These are phyloP conservation scores for Pythium brassicae DNA, from an alignment of 352 stramenopile species.

Conservation along the genomic window DNA sequence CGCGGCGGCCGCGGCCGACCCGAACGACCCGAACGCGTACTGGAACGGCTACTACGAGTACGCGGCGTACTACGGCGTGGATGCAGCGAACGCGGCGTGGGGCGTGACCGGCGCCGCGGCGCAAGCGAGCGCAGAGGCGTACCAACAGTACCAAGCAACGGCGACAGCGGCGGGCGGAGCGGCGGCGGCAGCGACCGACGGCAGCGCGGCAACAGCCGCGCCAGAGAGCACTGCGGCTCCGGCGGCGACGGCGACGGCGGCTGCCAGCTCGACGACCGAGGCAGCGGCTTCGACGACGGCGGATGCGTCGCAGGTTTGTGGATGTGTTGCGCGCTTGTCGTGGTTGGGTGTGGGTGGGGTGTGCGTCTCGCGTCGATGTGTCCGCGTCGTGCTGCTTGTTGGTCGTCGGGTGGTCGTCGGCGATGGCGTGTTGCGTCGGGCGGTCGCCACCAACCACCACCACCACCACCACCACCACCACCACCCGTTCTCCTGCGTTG, in stretches of 20 bases:
- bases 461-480: too few relatives aligned
- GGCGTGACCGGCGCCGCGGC: slow-evolving; percentile 74
- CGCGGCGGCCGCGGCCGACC: slow-evolving; percentile 40
- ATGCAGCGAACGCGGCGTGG: slow-evolving; percentile 82
- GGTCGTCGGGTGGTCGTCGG: slow-evolving; percentile 3
- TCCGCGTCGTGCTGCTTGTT: slow-evolving; percentile 16
- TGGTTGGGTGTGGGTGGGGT: slow-evolving; percentile 22
- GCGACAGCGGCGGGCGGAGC: slow-evolving; percentile 17
- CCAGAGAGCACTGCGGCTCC: slow-evolving; percentile 11
- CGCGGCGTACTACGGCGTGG: slow-evolving; percentile 83
- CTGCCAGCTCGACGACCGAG: slow-evolving; percentile 1
- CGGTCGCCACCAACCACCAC: slow-evolving; percentile 27
- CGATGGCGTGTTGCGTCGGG: slow-evolving; percentile 17
- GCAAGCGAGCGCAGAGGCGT: slow-evolving; percentile 60
- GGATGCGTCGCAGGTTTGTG: slow-evolving; percentile 62
- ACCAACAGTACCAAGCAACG: slow-evolving; percentile 68
- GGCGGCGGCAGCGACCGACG: not conserved
- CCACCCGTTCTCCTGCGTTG: slow-evolving; percentile 6
- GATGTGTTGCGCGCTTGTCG: slow-evolving; percentile 16
- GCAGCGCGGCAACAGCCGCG: slow-evolving; percentile 7
- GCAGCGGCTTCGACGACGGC: slow-evolving; percentile 9
- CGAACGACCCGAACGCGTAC: slow-evolving; percentile 86
- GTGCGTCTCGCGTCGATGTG: slow-evolving; percentile 6
- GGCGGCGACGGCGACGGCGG: not conserved
- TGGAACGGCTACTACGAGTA: slow-evolving; percentile 90